Percentiles rank a stretch among this genome's conserved stretches.
Evolutionary conservation across 1,284 basidiomycete genomes (phyloP).

Genomic region (Apiotrichum siamense): DNA sequence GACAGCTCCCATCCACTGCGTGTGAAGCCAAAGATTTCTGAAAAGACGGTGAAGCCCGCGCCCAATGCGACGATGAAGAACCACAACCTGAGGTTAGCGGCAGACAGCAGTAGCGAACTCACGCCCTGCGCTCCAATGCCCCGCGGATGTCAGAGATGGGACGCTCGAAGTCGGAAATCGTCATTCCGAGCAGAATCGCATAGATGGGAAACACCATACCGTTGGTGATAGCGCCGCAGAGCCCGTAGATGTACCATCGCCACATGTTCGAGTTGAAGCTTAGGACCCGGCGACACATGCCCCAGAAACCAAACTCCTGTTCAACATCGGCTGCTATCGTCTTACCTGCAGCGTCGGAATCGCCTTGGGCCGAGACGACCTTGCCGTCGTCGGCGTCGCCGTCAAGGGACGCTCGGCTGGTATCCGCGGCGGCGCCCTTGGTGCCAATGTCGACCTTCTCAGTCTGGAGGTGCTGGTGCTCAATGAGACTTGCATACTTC

Average conservation of each 20-base stretch:
- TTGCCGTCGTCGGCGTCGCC: no score
- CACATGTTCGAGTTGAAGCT: conserved; percentile 38
- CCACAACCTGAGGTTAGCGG: no score
- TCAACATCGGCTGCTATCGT: no score
- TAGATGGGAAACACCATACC: conserved; percentile 84
- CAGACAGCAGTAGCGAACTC: no score
- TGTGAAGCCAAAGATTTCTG: conserved; percentile 61
- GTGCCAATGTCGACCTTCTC: no score
- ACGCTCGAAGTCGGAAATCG: conserved; percentile 60
- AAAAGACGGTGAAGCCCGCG: conserved; percentile 57
- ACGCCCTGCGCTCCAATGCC: conserved; percentile 46
- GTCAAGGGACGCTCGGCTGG: no score
- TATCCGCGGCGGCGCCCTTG: no score
- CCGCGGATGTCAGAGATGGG: conserved; percentile 42
- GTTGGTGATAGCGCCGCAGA: conserved; percentile 32
- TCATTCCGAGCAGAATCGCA: conserved; percentile 69
- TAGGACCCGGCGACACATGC: conserved; percentile 10
- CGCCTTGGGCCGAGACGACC: no score
- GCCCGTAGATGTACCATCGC: conserved; percentile 38
- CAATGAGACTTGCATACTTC: conserved; percentile 41
- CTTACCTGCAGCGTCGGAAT: no score
- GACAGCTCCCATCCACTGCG: conserved; percentile 63
- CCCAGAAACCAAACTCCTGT: conserved; percentile 8
- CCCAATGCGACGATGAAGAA: conserved; percentile 76
- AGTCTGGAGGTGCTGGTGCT: conserved; percentile 38